These are phyloP conservation scores for Periconia digitata DNA, from an alignment of 2,329 filamentous ascomycete species.

Conservation along the genomic window DNA sequence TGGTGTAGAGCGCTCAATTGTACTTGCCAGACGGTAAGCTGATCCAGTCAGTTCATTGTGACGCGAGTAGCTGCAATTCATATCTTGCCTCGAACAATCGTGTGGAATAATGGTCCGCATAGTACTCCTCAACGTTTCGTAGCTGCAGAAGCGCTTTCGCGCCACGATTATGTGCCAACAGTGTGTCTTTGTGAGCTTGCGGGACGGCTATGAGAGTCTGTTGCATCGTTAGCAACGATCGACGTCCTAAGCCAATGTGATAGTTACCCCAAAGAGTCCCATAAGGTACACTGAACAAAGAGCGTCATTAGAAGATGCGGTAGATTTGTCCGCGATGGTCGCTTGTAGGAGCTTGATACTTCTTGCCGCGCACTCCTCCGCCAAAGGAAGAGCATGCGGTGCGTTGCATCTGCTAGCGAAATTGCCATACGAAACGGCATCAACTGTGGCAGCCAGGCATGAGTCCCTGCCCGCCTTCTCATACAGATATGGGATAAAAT, in stretches of 20 bases:
- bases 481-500: conserved; percentile 31
- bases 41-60: background rate
- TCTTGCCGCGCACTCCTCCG: conserved; percentile 25
- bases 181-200: conserved; percentile 17
- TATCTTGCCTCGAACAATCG: conserved; percentile 34
- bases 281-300: conserved; percentile 32
- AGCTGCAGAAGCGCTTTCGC: conserved; percentile 31
- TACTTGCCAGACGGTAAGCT: conserved; percentile 21
- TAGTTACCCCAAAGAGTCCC: conserved; percentile 31
- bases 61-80: conserved; percentile 11
- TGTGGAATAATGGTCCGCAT: conserved; percentile 25
- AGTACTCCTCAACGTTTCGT: conserved; percentile 26
- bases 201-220: conserved; percentile 27
- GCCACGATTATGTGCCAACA: conserved; percentile 29
- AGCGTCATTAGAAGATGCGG: conserved; percentile 22
- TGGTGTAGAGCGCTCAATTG: conserved; percentile 29
- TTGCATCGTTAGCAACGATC: background rate
- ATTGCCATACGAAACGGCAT: conserved; percentile 33
- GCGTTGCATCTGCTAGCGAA: conserved; percentile 28
- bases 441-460: conserved; percentile 21
- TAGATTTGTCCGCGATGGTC: conserved; percentile 23
- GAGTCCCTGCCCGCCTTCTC: conserved; percentile 21
- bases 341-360: conserved; percentile 24
- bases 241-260: background rate
- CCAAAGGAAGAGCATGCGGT: conserved; percentile 22